These are phyloP conservation scores for Trichaptum fuscoviolaceum DNA, from an alignment of 768 basidiomycete genomes.

Conservation along the genomic window DNA sequence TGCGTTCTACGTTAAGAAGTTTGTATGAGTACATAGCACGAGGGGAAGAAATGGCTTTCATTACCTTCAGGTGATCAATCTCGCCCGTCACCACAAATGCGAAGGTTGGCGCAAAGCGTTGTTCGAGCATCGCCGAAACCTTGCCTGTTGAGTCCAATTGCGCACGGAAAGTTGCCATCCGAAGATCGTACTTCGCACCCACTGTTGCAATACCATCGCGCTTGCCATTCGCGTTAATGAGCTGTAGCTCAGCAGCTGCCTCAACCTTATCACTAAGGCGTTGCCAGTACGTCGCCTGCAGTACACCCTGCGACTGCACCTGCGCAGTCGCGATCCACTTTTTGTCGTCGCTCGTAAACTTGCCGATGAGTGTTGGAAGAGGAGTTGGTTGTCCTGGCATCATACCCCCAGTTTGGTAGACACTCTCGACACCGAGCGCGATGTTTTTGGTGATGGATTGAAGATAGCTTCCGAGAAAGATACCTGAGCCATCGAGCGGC, in stretches of 20 bases:
- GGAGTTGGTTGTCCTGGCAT: slow-evolving; percentile 36
- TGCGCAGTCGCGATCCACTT: slow-evolving; percentile 94
- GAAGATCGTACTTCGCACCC: slow-evolving; percentile 95
- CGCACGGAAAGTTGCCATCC: slow-evolving; percentile 89
- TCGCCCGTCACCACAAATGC: slow-evolving; percentile 93
- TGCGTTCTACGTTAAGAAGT: slow-evolving; percentile 53
- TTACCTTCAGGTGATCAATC: slow-evolving; percentile 97
- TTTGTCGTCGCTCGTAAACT: slow-evolving; percentile 65
- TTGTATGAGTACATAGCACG: neutral
- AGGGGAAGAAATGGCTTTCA: slow-evolving; percentile 13
- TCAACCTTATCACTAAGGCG: slow-evolving; percentile 94
- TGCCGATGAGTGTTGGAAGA: slow-evolving; percentile 68
- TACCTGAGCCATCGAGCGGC: slow-evolving; percentile 80
- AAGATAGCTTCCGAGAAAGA: slow-evolving; percentile 87
- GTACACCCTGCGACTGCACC: slow-evolving; percentile 71
- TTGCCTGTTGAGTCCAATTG: slow-evolving; percentile 95
- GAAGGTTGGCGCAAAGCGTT: slow-evolving; percentile 92
- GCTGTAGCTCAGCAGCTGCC: slow-evolving; percentile 89
- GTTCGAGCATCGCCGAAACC: slow-evolving; percentile 91
- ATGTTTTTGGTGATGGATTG: slow-evolving; percentile 90
- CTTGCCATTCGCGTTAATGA: slow-evolving; percentile 72
- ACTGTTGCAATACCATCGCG: slow-evolving; percentile 91
- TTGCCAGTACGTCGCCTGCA: slow-evolving; percentile 96
- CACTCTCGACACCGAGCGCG: slow-evolving; percentile 79
- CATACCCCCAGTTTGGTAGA: slow-evolving; percentile 74